Evolutionary conservation across 2,329 filamentous ascomycete genomes (phyloP), one percentile per base, ranked within the genome.

Genomic region (Ascochyta koolunga): DNA sequence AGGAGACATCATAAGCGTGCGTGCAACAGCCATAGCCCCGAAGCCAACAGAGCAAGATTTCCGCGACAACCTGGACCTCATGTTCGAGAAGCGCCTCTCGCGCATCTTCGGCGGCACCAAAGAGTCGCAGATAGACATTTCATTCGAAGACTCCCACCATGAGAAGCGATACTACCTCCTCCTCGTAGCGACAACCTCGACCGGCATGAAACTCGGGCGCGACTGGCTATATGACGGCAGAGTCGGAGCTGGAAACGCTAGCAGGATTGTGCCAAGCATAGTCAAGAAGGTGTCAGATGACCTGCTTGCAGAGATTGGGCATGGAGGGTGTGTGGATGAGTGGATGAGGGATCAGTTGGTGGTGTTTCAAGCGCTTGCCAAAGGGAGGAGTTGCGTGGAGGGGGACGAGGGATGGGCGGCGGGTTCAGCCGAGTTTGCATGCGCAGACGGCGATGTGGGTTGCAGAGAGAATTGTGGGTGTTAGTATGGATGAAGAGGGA

Each of bases 291-390:
- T 83, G 4, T 73, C 79, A 3, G 64, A 71, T 1, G 73, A 79
- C 9, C 68, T 86, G 29, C 62, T 76, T 0, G 42, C 59, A 1
- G 82, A 86, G 53, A 68, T 83, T 38, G 65, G 70, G 11, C 73
- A 78, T 53, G 76, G 72, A 0, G 78, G 80, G 0, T 82, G 77
- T 59, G 78, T 85, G 4, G 84, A 87, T 60, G 77, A 79, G 63
- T 76, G 79, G 56, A 77, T 85, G 78, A 73, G 81, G 37, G 85
- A 87, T 67, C 84, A 87, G 61, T 59, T 87, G 22, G 80, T 86
- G 1, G 76, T 87, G 0, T 87, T 85, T 52, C 82, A 86, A 63
- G 82, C 82, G 15, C 68, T 87, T 18, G 82, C 82, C 4, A 60
- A 71, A 8, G 80, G 80, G 0, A 62, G 25, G 32, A 77, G 76